phyloP scores from a whole-genome alignment of 1,284 basidiomycete species.

The Agaricales sp. region DNA sequence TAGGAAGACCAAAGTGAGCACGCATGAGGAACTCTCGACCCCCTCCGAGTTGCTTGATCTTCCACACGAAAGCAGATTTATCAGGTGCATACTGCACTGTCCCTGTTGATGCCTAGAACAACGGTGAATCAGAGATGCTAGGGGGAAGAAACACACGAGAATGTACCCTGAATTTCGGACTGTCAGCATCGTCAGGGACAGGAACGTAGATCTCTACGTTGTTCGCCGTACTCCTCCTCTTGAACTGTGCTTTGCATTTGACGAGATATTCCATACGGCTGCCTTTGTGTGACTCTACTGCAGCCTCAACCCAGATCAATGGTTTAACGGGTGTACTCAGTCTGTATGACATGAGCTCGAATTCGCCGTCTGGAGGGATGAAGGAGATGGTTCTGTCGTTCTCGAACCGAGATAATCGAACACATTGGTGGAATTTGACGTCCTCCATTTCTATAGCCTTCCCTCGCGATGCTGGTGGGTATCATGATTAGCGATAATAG shows the following conservation, averaged over 20 bases:
- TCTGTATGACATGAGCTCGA: conserved; percentile 97
- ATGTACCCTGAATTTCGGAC: conserved; percentile 88
- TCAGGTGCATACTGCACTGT: conserved; percentile 93
- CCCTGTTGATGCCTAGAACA: conserved; percentile 71
- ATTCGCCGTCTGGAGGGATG: conserved; percentile 98
- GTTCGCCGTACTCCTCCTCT: conserved; percentile 91
- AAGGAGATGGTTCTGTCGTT: conserved; percentile 99
- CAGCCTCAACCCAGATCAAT: conserved; percentile 95
- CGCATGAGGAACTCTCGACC: conserved; percentile 93
- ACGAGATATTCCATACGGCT: conserved; percentile 97
- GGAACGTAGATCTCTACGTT: conserved; percentile 98
- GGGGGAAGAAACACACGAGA: neutral
- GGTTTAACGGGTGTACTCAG: conserved; percentile 96
- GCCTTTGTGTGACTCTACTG: conserved; percentile 91
- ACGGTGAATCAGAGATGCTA: neutral
- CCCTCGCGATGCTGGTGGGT: conserved; percentile 71
- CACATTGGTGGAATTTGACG: conserved; percentile 99
- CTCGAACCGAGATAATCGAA: conserved; percentile 97
- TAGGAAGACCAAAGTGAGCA: conserved; percentile 90
- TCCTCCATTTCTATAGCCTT: conserved; percentile 99
- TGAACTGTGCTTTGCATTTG: conserved; percentile 97
- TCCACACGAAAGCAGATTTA: conserved; percentile 96
- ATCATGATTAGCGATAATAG: conserved; percentile 3
- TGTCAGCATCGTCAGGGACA: conserved; percentile 97
- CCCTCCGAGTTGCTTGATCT: conserved; percentile 92